Conservation (phyloP, 1,284 basidiomycete genomes). For the Neotropicomus parvogracilis region DNA sequence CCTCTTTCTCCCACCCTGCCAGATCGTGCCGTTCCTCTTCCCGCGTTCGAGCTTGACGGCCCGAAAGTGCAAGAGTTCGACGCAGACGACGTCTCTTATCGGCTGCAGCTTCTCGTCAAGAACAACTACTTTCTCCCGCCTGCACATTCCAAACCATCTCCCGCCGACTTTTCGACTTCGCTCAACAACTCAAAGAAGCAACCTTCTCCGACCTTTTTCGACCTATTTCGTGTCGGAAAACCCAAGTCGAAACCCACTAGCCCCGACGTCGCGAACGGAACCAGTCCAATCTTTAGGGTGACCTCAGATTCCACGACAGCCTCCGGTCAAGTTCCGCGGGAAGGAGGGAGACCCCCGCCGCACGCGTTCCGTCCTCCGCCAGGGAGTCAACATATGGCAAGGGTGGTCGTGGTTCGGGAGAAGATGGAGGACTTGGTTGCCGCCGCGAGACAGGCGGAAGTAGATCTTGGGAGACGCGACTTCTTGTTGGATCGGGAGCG, state of each 20-base stretch:
- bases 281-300: conserved; percentile 52
- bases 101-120: conserved; percentile 72
- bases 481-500: conserved; percentile 34
- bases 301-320: conserved; percentile 58
- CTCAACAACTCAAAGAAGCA: conserved; percentile 40
- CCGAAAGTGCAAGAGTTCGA: conserved; percentile 53
- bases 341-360: conserved; percentile 40
- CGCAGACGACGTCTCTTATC: conserved; percentile 76
- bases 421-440: conserved; percentile 63
- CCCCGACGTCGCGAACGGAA: conserved; percentile 43
- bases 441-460: conserved; percentile 70
- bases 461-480: conserved; percentile 57
- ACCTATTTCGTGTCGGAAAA: conserved; percentile 64
- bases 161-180: conserved; percentile 50
- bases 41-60: conserved; percentile 48
- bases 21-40: conserved; percentile 41
- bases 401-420: conserved; percentile 78
- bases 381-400: conserved; percentile 38
- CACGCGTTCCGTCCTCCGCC: conserved; percentile 38
- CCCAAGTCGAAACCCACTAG: conserved; percentile 59
- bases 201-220: conserved; percentile 58
- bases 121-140: conserved; percentile 83
- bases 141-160: conserved; percentile 73
- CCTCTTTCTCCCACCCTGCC: conserved; percentile 51
- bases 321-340: conserved; percentile 37